Conservation (phyloP, 768 basidiomycete species). For the Pisolithus albus region DNA sequence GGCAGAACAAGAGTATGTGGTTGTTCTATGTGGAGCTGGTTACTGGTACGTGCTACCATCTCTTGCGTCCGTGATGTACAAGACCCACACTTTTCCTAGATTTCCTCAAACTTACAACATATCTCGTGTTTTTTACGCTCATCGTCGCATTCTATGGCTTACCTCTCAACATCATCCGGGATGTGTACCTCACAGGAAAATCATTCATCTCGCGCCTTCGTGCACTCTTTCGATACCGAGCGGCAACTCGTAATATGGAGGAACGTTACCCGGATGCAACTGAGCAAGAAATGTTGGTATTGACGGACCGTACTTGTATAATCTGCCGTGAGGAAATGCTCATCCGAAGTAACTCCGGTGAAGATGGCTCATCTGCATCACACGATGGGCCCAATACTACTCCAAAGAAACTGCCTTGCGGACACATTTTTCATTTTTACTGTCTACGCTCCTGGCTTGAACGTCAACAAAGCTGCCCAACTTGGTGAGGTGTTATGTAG, state of each 20-base stretch:
- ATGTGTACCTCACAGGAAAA: slow-evolving; percentile 91
- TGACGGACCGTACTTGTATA: slow-evolving; percentile 91
- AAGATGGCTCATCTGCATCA: slow-evolving; percentile 16
- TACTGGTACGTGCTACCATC: slow-evolving; percentile 55
- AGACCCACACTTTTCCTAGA: slow-evolving; percentile 42
- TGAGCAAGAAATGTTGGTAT: slow-evolving; percentile 69
- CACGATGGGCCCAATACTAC: slow-evolving; percentile 84
- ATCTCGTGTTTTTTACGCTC: slow-evolving; percentile 88
- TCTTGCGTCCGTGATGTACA: slow-evolving; percentile 2
- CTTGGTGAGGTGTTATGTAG: slow-evolving; percentile 59
- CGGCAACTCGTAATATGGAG: slow-evolving; percentile 95
- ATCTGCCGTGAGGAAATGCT: slow-evolving; percentile 97
- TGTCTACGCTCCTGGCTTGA: slow-evolving; percentile 97
- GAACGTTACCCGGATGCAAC: slow-evolving; percentile 91
- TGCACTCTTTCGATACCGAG: slow-evolving; percentile 86
- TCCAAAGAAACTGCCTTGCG: slow-evolving; percentile 94
- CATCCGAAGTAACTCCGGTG: slow-evolving; percentile 27
- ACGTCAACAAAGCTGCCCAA: slow-evolving; percentile 97
- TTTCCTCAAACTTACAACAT: slow-evolving; percentile 88
- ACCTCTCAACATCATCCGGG: slow-evolving; percentile 93
- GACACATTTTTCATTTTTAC: slow-evolving; percentile 97
- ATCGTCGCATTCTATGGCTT: slow-evolving; percentile 93
- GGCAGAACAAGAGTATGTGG: slow-evolving; percentile 99
- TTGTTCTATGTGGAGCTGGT: slow-evolving; percentile 89
- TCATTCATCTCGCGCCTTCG: slow-evolving; percentile 85